Evolutionary conservation across 306 rosid genomes (phyloP), one percentile per base, ranked within the genome.

Genomic region (Sindora glabra): DNA sequence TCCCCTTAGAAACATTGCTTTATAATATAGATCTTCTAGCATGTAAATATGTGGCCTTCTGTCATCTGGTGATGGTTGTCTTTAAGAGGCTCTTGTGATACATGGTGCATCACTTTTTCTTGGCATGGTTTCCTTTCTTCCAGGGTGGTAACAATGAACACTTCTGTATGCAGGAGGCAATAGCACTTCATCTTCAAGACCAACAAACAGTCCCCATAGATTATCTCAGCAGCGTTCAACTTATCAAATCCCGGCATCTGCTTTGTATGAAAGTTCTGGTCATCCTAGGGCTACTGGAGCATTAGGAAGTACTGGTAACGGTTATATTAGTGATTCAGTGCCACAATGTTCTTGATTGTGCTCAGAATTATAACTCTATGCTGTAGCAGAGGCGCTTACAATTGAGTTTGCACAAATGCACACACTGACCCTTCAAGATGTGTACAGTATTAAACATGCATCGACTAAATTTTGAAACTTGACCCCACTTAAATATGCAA

Each of bases 161-260:
- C 34, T 30, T 67, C 27, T 16, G 21, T 56, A 3, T 45, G 71
- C 73, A 89, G 97, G 74, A 42, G 79, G 74, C 56, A 72, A 82
- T 38, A 79, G 78, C 72, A 46, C 61, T 36, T 77, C 85, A 39
- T 59, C 94, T 68, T 74, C 94, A 67, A 86, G 75, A 76, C 78
- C 74, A 40, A 57, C 82, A 44, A 72, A 67, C 62, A 75, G 72
- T 58, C 73, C 81, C 37, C 95, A 77, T 63, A 74, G 80, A 68
- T 75, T 84, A 61, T 64, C 68, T 52, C 78, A 73, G 71, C 87
- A 80, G 65, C 81, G 73, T 18, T 64, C 83, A 37, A 23, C 79
- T 49, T 94, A 89, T 67, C 99, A 89, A 77, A 86, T 79, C 29
- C 94, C 99, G 44, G 95, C 99, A 56, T 76, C 95, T 56, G 99